These are phyloP conservation scores for Wolfiporia cocos DNA, from an alignment of 1,284 basidiomycete genomes.

Conservation along the genomic window DNA sequence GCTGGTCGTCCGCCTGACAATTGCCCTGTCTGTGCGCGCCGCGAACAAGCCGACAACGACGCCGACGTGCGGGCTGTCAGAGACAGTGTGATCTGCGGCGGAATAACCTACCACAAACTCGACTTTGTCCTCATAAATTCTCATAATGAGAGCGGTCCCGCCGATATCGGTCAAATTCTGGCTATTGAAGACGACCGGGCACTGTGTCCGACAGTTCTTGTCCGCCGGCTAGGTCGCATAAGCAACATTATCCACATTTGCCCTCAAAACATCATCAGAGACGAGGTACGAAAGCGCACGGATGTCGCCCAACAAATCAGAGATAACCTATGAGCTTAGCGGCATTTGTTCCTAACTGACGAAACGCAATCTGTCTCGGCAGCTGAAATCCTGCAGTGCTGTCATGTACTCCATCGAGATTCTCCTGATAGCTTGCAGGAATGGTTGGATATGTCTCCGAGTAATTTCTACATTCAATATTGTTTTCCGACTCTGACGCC, in stretches of 20 bases:
- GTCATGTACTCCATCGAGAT: slow-evolving; percentile 38
- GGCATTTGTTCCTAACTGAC: slow-evolving; percentile 52
- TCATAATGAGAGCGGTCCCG: slow-evolving; percentile 23
- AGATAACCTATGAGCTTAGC: slow-evolving; percentile 25
- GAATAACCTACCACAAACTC: slow-evolving; percentile 41
- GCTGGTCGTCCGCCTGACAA: slow-evolving; percentile 42
- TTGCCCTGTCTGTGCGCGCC: slow-evolving; percentile 40
- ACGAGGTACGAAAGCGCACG: slow-evolving; percentile 33
- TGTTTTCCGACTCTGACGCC: slow-evolving; percentile 37
- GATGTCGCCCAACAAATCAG: neutral
- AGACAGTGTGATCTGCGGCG: slow-evolving; percentile 36
- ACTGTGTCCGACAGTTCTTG: slow-evolving; percentile 17
- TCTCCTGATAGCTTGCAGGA: slow-evolving; percentile 25
- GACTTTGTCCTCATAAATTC: slow-evolving; percentile 49
- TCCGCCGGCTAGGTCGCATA: slow-evolving; percentile 30
- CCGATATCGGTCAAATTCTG: slow-evolving; percentile 31
- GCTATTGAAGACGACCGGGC: slow-evolving; percentile 9
- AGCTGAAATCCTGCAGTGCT: slow-evolving; percentile 36
- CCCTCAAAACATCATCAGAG: slow-evolving; percentile 23
- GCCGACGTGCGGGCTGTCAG: slow-evolving; percentile 18
- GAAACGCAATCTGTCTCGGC: slow-evolving; percentile 24
- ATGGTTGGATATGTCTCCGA: slow-evolving; percentile 47
- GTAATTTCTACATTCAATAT: slow-evolving; percentile 52
- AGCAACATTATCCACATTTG: slow-evolving; percentile 22
- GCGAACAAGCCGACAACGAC: slow-evolving; percentile 24